These are phyloP conservation scores for Straminergon stramineum DNA, from an alignment of 225 moss, liverwort and hornwort species.

Conservation along the genomic window DNA sequence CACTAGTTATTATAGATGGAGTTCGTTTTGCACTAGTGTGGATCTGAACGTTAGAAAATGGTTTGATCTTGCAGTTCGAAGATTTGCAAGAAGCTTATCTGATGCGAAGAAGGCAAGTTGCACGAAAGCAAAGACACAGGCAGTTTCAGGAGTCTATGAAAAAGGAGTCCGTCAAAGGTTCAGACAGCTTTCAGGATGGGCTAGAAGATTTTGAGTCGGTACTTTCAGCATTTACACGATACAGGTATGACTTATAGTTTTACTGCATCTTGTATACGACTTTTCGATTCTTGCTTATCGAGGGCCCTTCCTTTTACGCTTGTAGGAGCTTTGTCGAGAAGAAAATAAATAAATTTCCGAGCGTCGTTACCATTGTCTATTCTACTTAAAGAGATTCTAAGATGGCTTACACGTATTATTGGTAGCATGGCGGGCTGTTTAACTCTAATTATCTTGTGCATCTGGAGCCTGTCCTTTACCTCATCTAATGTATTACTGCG, in stretches of 20 bases:
- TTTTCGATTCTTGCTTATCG: background rate
- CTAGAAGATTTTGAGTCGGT: slow-evolving; percentile 87
- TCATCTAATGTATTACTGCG: background rate
- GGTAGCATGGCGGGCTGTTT: background rate
- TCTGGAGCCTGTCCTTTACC: background rate
- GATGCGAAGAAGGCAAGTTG: slow-evolving; percentile 62
- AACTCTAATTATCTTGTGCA: background rate
- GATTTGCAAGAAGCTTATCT: slow-evolving; percentile 94
- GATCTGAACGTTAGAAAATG: background rate
- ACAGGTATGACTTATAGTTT: background rate
- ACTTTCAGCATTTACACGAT: slow-evolving; percentile 78
- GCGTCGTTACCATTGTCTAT: background rate
- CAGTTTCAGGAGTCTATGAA: slow-evolving; percentile 26
- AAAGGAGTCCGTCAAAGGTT: slow-evolving; percentile 10
- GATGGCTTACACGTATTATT: background rate
- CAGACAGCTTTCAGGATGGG: slow-evolving; percentile 34
- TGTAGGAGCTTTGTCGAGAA: background rate
- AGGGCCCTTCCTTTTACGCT: background rate
- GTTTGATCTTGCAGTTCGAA: slow-evolving; percentile 49
- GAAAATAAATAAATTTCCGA: too few species aligned
- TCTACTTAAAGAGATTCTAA: too few species aligned
- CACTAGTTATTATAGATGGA: background rate
- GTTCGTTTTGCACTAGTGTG: background rate
- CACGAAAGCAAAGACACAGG: slow-evolving; percentile 34
- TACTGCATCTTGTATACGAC: background rate